Base-by-base conservation (phyloP, 768 basidiomycete genomes). In the Lentinula detonsa region DNA sequence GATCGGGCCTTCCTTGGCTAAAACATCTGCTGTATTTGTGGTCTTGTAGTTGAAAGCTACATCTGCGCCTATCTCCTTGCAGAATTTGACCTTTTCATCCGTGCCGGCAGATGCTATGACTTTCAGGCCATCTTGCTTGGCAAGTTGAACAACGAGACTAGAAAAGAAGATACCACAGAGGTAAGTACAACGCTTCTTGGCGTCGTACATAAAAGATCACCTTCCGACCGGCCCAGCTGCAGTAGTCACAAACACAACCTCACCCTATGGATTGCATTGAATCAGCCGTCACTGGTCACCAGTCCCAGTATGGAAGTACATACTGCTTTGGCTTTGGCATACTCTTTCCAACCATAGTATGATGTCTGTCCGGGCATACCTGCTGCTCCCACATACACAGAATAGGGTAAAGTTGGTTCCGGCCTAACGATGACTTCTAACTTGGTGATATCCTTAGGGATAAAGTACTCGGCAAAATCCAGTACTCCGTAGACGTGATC, bases 41-140 rank as follows among this genome's bases (percentile, higher is more conserved):
- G 79, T 88, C 77, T 91, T 88, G 73, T 88, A 90, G 70, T 91
- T 89, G 75, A 89, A 90, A 0, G 78, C 84, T 4, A 86, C 79
- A 64, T 91, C 88, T 0, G 84, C 82, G 0, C 87, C 89, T 21
- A 88, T 65, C 3, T 78, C 76, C 52, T 78, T 78, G 71, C 87
- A 71, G 65, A 80, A 88, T 4, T 75, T 69, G 10, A 91, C 85
- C 70, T 92, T 91, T 57, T 87, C 85, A 18, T 90, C 87, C 0
- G 83, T 82, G 1, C 90, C 87, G 0, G 87, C 85, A 1, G 85
- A 87, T 0, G 82, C 86, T 55, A 92, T 87, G 43, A 91, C 89
- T 65, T 85, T 87, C 28, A 79, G 66, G 2, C 81, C 81, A 16
- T 81, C 77, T 0, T 65, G 64, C 58, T 84, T 83, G 0, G 82